Conservation (phyloP, 345 rosid species). For the Diplotaxis tenuifolia region DNA sequence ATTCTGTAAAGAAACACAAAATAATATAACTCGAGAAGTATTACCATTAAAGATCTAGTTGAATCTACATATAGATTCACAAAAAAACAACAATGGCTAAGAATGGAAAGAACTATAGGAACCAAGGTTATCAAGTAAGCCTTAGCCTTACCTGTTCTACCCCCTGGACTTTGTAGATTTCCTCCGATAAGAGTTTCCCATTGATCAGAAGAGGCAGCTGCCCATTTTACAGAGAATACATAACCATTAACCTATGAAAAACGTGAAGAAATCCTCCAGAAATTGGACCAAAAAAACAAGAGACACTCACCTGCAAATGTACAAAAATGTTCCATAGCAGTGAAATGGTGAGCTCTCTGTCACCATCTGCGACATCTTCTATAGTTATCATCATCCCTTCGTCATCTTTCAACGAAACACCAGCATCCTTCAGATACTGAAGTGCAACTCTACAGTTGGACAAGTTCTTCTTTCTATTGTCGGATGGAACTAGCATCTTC, state of each 20-base stretch:
- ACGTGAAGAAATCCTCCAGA: background rate
- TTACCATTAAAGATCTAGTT: background rate
- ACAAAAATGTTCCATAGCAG: constrained; percentile 90
- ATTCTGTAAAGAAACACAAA: constrained; percentile 41
- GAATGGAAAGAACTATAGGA: background rate
- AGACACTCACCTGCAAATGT: constrained; percentile 71
- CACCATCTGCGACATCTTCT: constrained; percentile 75
- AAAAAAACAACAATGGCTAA: background rate
- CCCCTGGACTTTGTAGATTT: constrained; percentile 56
- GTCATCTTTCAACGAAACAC: constrained; percentile 61
- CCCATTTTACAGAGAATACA: constrained; percentile 23
- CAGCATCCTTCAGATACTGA: constrained; percentile 62
- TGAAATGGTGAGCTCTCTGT: constrained; percentile 76
- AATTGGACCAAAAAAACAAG: background rate
- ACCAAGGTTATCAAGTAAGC: constrained; percentile 11
- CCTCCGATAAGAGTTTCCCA: constrained; percentile 50
- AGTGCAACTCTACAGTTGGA: constrained; percentile 68
- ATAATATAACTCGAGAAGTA: background rate
- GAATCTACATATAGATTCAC: background rate
- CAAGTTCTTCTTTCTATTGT: constrained; percentile 61
- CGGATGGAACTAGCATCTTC: constrained; percentile 79
- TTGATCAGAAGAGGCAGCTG: constrained; percentile 83
- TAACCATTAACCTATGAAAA: constrained; percentile 6
- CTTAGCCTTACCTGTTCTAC: constrained; percentile 49
- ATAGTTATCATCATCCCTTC: constrained; percentile 61